Base-by-base conservation (phyloP, 768 basidiomycete species). In the Tulasnella sp. region DNA sequence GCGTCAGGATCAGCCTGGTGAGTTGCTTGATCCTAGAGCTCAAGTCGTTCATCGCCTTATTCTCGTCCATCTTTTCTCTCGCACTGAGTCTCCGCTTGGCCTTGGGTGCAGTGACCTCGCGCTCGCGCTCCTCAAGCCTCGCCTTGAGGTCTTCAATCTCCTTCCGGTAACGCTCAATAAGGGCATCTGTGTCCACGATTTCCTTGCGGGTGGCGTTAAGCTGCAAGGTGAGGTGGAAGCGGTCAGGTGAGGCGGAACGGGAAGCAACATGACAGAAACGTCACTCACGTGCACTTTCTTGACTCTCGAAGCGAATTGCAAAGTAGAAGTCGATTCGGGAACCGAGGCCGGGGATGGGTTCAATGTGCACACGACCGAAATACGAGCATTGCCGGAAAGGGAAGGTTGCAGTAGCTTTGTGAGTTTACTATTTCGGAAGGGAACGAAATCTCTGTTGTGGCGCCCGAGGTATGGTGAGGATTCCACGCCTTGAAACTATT, bases 331-430 rank as follows among this genome's bases (percentile, higher is more conserved):
- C 9, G 92, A 94, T 86, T 99, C 97, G 10, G 91, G 87, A 8
- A 97, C 88, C 24, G 96, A 96, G 72, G 87, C 85, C 1, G 88
- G 84, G 74, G 96, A 94, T 0, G 97, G 96, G 83, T 97, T 97
- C 84, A 99, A 90, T 0, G 97, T 99, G 85, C 97, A 98, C 76
- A 99, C 93, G 21, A 99, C 97, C 58, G 94, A 96, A 76, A 99
- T 97, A 10, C 96, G 91, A 31, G 97, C 97, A 84, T 99, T 95
- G 0, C 97, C 97, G 0, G 96, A 94, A 0, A 99, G 88, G 0
- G 96, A 98, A 1, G 97, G 96, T 85, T 98, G 97, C 8, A 99
- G 89, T 85, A 99, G 91, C 34, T 96, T 91, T 21, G 96, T 98
- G 14, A 99, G 89, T 85, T 99, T 99, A 62, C 94, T 96, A 84